These are phyloP conservation scores for Aureobasidium sp. DNA, from an alignment of 2,329 filamentous ascomycete species.

Conservation along the genomic window DNA sequence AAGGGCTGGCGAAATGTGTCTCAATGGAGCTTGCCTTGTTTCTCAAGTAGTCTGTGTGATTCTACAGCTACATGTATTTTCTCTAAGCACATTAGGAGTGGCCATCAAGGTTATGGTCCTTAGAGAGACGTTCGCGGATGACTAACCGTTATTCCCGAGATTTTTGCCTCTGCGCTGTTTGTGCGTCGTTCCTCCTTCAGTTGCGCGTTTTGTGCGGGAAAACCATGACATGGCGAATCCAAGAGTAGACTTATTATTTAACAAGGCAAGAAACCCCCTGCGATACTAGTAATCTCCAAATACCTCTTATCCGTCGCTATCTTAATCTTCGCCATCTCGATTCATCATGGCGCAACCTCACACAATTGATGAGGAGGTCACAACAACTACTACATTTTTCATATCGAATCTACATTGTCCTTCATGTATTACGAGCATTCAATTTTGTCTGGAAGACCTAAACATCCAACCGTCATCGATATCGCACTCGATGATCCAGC, in stretches of 20 bases:
- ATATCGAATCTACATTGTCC: constrained; percentile 71
- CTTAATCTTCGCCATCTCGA: not conserved
- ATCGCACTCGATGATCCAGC: constrained; percentile 62
- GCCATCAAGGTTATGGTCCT: not conserved
- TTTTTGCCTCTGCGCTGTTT: not conserved
- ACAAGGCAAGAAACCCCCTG: not conserved
- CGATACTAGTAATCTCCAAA: too few species aligned
- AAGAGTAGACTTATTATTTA: not conserved
- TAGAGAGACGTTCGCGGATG: not conserved
- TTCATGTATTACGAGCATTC: constrained; percentile 61
- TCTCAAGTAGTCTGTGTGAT: not conserved
- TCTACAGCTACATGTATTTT: not conserved
- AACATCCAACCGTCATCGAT: constrained; percentile 46
- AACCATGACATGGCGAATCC: not conserved
- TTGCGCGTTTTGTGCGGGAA: constrained; percentile 1
- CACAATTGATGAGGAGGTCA: not conserved
- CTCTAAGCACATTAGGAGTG: not conserved
- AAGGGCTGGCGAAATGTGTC: too few species aligned
- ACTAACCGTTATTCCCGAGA: not conserved
- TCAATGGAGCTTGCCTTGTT: too few species aligned
- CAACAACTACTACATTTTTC: constrained; percentile 47
- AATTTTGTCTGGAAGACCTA: constrained; percentile 44
- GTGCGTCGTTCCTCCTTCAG: not conserved
- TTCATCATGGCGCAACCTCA: not conserved
- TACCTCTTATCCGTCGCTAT: not conserved